phyloP scores from a whole-genome alignment of 2,329 filamentous ascomycete species.

The Aspergillus aculeatus region DNA sequence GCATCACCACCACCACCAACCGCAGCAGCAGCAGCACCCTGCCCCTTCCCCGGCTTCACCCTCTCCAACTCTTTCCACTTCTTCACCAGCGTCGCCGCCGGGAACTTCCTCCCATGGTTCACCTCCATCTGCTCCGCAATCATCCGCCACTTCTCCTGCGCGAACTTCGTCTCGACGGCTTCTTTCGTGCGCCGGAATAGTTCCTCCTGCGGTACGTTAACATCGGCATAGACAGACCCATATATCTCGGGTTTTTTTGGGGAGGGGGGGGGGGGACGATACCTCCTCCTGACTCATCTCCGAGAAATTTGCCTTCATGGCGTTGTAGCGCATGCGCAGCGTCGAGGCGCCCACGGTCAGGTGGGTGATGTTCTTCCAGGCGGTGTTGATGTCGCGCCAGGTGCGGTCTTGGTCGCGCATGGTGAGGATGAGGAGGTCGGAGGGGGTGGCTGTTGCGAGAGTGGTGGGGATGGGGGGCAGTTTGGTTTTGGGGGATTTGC shows the following conservation, averaged over 20 bases:
- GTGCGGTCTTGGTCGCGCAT: constrained; percentile 28
- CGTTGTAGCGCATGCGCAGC: constrained; percentile 39
- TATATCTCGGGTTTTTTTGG: neutral
- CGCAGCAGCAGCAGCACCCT: neutral
- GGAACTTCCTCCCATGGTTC: constrained; percentile 34
- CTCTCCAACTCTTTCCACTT: constrained; percentile 43
- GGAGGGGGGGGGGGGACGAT: constrained; percentile 11
- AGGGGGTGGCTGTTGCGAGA: constrained; percentile 17
- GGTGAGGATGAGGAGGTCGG: constrained; percentile 29
- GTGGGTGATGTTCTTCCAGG: constrained; percentile 29
- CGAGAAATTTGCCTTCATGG: constrained; percentile 42
- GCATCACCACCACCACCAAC: too few relatives aligned
- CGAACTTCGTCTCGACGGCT: constrained; percentile 41
- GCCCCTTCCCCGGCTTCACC: constrained; percentile 6
- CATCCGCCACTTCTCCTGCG: constrained; percentile 40
- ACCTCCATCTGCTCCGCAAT: constrained; percentile 34
- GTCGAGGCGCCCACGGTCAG: constrained; percentile 35
- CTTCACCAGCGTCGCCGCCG: constrained; percentile 35
- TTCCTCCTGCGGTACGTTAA: constrained; percentile 20
- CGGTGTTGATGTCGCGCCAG: constrained; percentile 29
- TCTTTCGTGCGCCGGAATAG: constrained; percentile 37
- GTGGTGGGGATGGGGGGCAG: constrained; percentile 24
- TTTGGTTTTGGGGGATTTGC: constrained; percentile 7
- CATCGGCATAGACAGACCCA: too few relatives aligned
- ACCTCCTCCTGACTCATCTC: constrained; percentile 38